A percentile compares a stretch with the other conserved stretches of the same genome.
These are phyloP conservation scores for Mucor indicus DNA, from an alignment of 371 early-diverging fungal species.

Conservation along the genomic window DNA sequence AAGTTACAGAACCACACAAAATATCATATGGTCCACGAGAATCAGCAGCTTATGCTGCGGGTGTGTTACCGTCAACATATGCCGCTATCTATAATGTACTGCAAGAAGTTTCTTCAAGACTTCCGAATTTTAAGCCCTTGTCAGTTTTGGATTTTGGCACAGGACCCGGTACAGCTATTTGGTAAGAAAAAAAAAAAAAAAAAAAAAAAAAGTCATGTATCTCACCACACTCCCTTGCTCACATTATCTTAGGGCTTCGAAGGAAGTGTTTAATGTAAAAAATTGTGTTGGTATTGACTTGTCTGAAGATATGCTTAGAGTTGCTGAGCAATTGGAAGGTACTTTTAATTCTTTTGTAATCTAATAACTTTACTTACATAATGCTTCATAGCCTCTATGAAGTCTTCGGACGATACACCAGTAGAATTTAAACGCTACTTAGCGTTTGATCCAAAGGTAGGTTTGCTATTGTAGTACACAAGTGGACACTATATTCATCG, in stretches of 20 bases:
- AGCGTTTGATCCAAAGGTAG: constrained; percentile 48
- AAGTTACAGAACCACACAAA: constrained; percentile 54
- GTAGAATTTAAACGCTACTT: constrained; percentile 66
- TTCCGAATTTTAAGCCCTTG: constrained; percentile 62
- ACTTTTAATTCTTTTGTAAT: background rate
- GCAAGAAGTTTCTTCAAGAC: constrained; percentile 54
- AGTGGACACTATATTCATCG: no score
- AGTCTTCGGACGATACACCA: constrained; percentile 7
- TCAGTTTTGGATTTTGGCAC: constrained; percentile 81
- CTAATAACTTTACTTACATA: no score
- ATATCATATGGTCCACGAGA: constrained; percentile 77
- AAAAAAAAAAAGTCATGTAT: background rate
- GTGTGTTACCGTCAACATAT: constrained; percentile 65
- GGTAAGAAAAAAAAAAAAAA: constrained; percentile 36
- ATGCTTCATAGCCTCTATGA: constrained; percentile 4
- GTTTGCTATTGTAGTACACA: background rate
- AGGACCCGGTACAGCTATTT: constrained; percentile 86
- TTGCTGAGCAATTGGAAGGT: constrained; percentile 56
- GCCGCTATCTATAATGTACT: constrained; percentile 70
- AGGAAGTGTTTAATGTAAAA: constrained; percentile 57
- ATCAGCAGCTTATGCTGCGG: constrained; percentile 73
- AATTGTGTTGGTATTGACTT: constrained; percentile 72
- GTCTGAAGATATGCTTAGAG: constrained; percentile 76
- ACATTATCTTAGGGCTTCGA: constrained; percentile 80
- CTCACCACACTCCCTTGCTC: no score